A percentile compares a stretch with the other conserved stretches of the same genome.
phyloP scores from a whole-genome alignment of 345 rosid species.

The Capsella bursapastoris region DNA sequence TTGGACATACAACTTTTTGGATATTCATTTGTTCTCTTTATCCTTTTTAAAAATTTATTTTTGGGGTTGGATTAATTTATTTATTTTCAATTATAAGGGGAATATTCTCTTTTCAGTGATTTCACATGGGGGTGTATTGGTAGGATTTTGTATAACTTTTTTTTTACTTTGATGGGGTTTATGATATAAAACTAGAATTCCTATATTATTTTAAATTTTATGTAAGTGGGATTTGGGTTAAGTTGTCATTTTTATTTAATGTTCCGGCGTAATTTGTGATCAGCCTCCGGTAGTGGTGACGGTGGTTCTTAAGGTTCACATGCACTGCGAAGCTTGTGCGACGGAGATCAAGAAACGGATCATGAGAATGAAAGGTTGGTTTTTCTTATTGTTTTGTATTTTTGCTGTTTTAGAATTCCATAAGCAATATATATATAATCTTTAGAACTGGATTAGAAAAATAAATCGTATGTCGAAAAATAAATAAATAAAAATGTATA shows the following conservation, averaged over 20 bases:
- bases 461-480: too few relatives aligned
- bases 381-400: not conserved
- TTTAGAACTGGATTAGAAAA: too few relatives aligned
- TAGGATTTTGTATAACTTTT: constrained; percentile 24
- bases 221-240: not conserved
- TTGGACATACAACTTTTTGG: constrained; percentile 16
- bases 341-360: constrained; percentile 87
- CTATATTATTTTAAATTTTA: not conserved
- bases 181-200: not conserved
- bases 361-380: constrained; percentile 78
- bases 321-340: constrained; percentile 98
- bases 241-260: not conserved
- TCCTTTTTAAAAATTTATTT: not conserved
- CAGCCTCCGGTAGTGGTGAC: constrained; percentile 70
- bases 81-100: constrained; percentile 12
- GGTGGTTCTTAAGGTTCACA: constrained; percentile 76
- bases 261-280: constrained; percentile 13
- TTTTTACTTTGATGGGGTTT: not conserved
- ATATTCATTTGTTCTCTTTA: constrained; percentile 6
- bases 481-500: not conserved
- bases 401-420: too few relatives aligned
- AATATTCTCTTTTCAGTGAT: constrained; percentile 43
- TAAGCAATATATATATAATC: too few relatives aligned
- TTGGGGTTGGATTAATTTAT: not conserved
- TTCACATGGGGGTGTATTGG: constrained; percentile 45